phyloP scores from a whole-genome alignment of 352 stramenopile species.

The Phytophthora cajani region DNA sequence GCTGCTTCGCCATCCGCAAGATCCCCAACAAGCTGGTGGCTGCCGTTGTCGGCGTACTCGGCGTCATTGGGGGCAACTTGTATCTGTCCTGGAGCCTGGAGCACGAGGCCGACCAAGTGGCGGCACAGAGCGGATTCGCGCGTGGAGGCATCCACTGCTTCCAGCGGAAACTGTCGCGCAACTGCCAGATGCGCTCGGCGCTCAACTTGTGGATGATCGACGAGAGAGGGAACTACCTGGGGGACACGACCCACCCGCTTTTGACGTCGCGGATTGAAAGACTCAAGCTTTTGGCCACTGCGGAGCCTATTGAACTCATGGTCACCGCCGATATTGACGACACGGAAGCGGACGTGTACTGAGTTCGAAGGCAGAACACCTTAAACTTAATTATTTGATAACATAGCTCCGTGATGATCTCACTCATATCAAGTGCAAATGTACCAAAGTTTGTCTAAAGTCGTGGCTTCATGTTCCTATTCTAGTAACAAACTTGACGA shows the following conservation, averaged over 20 bases:
- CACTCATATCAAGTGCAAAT: background rate
- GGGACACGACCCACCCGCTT: conserved; percentile 77
- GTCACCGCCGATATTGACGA: conserved; percentile 17
- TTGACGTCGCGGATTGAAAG: conserved; percentile 78
- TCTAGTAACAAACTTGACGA: too few species aligned
- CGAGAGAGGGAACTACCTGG: conserved; percentile 81
- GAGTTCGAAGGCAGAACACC: background rate
- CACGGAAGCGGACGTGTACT: background rate
- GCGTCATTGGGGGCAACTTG: conserved; percentile 62
- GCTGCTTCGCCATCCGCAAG: conserved; percentile 61
- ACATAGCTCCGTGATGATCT: background rate
- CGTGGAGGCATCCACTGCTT: conserved; percentile 78
- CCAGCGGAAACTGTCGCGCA: conserved; percentile 74
- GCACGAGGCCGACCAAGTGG: conserved; percentile 81
- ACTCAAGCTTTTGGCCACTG: conserved; percentile 55
- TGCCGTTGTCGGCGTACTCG: conserved; percentile 47
- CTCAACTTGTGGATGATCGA: conserved; percentile 79
- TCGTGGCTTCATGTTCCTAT: too few species aligned
- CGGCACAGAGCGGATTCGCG: conserved; percentile 69
- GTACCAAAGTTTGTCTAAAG: too few species aligned
- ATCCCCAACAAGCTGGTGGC: conserved; percentile 82
- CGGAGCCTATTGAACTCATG: conserved; percentile 17
- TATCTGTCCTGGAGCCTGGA: conserved; percentile 83
- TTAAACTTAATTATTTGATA: background rate
- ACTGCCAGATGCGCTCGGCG: conserved; percentile 70